Evolutionary conservation across 2,329 filamentous ascomycete genomes (phyloP).

Genomic region (Cordyceps cicadae): DNA sequence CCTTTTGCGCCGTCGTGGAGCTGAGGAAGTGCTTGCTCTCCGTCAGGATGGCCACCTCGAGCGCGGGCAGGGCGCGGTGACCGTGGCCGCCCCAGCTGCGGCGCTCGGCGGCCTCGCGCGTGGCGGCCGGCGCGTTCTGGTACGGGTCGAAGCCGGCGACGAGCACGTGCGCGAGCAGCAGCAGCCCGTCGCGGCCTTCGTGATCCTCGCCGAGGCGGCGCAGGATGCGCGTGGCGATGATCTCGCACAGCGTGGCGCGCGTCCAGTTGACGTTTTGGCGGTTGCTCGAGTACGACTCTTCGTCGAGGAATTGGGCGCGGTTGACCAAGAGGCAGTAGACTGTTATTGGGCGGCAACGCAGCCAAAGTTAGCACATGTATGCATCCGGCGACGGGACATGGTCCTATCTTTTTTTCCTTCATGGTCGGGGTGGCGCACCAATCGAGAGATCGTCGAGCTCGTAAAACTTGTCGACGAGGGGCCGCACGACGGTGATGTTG

Average conservation of each 20-base stretch:
- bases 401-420: not conserved
- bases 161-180: constrained; percentile 69
- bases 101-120: constrained; percentile 49
- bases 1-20: constrained; percentile 70
- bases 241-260: constrained; percentile 68
- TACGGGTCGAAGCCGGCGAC: constrained; percentile 81
- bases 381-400: not conserved
- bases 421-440: constrained; percentile 33
- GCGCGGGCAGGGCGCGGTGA: constrained; percentile 59
- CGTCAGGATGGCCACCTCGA: constrained; percentile 76
- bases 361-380: not conserved
- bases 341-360: constrained; percentile 23
- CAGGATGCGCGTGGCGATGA: constrained; percentile 70
- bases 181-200: constrained; percentile 58
- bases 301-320: constrained; percentile 67
- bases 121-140: constrained; percentile 65
- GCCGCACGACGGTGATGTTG: constrained; percentile 71
- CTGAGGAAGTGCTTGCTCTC: constrained; percentile 73
- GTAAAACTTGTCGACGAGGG: constrained; percentile 76
- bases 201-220: constrained; percentile 73
- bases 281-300: constrained; percentile 67
- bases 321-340: constrained; percentile 82
- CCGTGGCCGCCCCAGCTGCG: constrained; percentile 37
- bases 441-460: constrained; percentile 72
- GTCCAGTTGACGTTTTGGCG: constrained; percentile 76